Evolutionary conservation across 2,329 filamentous ascomycete genomes (phyloP).

Genomic region (Ramichloridium luteum): DNA sequence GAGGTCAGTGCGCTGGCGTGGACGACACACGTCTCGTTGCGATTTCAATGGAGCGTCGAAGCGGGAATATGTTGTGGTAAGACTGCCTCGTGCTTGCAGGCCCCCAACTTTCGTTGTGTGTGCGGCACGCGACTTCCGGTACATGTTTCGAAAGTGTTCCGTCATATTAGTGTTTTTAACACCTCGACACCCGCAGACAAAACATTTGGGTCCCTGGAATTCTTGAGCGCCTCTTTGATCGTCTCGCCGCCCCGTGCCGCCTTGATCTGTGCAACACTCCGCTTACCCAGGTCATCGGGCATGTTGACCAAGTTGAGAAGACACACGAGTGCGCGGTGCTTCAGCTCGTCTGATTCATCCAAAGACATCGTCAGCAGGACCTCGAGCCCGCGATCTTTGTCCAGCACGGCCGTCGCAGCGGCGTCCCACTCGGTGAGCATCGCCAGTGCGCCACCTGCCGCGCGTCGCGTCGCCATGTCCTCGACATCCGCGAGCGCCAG

Average conservation of each 20-base stretch:
- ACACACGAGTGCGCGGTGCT: slow-evolving; percentile 58
- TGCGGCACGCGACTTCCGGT: too few relatives aligned
- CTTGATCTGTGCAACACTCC: slow-evolving; percentile 49
- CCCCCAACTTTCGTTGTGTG: too few relatives aligned
- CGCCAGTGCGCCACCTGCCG: slow-evolving; percentile 78
- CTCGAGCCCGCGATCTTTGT: slow-evolving; percentile 56
- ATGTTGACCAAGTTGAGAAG: slow-evolving; percentile 53
- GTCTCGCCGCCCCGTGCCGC: slow-evolving; percentile 49
- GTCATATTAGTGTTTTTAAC: slow-evolving; percentile 48
- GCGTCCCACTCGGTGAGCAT: slow-evolving; percentile 68
- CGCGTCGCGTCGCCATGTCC: slow-evolving; percentile 64
- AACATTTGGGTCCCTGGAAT: slow-evolving; percentile 56
- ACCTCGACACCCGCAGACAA: slow-evolving; percentile 59
- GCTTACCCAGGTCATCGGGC: slow-evolving; percentile 52
- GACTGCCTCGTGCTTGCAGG: too few relatives aligned
- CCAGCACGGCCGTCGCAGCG: slow-evolving; percentile 58
- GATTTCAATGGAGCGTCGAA: too few relatives aligned
- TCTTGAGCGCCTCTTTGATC: slow-evolving; percentile 58
- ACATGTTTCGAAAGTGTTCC: too few relatives aligned
- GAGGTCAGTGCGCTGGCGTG: too few relatives aligned
- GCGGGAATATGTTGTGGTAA: too few relatives aligned
- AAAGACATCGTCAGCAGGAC: slow-evolving; percentile 70
- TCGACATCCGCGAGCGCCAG: slow-evolving; percentile 80
- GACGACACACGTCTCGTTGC: too few relatives aligned
- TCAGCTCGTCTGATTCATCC: slow-evolving; percentile 54